Percentiles rank a stretch among this genome's conserved stretches.
Conservation (phyloP, 306 rosid species). For the Glycine soja region DNA sequence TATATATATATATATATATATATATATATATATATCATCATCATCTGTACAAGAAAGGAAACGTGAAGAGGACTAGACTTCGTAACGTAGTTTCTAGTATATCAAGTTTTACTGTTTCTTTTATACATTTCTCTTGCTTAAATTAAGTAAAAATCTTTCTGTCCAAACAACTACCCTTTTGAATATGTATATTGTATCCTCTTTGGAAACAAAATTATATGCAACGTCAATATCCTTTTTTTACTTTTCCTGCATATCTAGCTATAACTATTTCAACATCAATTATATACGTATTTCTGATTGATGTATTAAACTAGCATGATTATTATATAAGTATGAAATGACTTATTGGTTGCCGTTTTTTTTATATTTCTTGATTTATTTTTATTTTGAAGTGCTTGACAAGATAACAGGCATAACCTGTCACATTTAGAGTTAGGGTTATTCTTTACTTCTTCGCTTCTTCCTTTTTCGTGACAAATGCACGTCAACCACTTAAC, state of each 20-base stretch:
- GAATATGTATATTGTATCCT: slow-evolving; percentile 33
- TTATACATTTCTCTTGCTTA: neutral
- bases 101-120: neutral
- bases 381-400: slow-evolving; percentile 58
- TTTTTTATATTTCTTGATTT: slow-evolving; percentile 16
- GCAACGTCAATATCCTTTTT: neutral
- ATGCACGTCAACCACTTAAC: slow-evolving; percentile 52
- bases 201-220: slow-evolving; percentile 47
- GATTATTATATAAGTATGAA: neutral
- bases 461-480: slow-evolving; percentile 43
- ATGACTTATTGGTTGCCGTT: neutral
- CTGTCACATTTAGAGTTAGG: slow-evolving; percentile 30
- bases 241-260: slow-evolving; percentile 42
- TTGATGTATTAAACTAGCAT: neutral
- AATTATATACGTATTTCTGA: slow-evolving; percentile 11
- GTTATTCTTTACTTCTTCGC: slow-evolving; percentile 1
- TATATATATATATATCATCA: too few species aligned
- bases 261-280: slow-evolving; percentile 34
- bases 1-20: neutral
- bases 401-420: slow-evolving; percentile 54
- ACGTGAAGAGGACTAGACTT: neutral
- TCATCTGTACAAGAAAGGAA: neutral
- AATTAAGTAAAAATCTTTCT: neutral
- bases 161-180: slow-evolving; percentile 55
- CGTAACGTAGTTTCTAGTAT: neutral